Conservation (phyloP, 768 basidiomycete species). For the Lactifluus subvellereus region DNA sequence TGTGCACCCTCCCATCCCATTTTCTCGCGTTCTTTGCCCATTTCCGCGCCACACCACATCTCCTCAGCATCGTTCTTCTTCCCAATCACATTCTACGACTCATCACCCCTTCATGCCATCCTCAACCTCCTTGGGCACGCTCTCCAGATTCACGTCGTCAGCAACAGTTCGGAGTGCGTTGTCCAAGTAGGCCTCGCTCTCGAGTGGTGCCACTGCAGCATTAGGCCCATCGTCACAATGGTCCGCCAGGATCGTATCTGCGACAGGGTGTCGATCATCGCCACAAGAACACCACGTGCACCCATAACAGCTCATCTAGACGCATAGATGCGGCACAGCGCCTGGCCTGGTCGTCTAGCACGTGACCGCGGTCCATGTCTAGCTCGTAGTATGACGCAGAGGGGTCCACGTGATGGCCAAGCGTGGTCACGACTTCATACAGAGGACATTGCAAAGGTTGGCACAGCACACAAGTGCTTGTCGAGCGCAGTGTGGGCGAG, state of each 20-base stretch:
- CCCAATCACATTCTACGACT: no score
- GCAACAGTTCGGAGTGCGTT: slow-evolving; percentile 28
- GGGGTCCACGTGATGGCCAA: slow-evolving; percentile 79
- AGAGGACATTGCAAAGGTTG: slow-evolving; percentile 43
- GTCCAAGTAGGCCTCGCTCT: neutral
- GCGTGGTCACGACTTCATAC: slow-evolving; percentile 55
- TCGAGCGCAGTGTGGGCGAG: slow-evolving; percentile 49
- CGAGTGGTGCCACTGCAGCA: neutral
- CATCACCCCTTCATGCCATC: no score
- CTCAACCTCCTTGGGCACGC: no score
- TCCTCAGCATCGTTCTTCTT: no score
- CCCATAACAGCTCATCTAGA: slow-evolving; percentile 92
- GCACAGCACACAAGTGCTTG: slow-evolving; percentile 34
- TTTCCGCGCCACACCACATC: no score
- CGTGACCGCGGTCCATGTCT: slow-evolving; percentile 36
- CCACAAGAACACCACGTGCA: slow-evolving; percentile 85
- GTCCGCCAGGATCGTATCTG: slow-evolving; percentile 65
- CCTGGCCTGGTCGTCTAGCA: slow-evolving; percentile 36
- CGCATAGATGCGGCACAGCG: slow-evolving; percentile 70
- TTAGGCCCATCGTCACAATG: slow-evolving; percentile 27
- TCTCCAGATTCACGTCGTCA: slow-evolving; percentile 27
- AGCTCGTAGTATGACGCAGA: slow-evolving; percentile 42
- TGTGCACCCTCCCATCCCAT: no score
- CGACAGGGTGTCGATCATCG: slow-evolving; percentile 83
- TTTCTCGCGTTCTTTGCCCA: no score